Evolutionary conservation across 2,329 filamentous ascomycete genomes (phyloP).

Genomic region (Ophiostoma ips): DNA sequence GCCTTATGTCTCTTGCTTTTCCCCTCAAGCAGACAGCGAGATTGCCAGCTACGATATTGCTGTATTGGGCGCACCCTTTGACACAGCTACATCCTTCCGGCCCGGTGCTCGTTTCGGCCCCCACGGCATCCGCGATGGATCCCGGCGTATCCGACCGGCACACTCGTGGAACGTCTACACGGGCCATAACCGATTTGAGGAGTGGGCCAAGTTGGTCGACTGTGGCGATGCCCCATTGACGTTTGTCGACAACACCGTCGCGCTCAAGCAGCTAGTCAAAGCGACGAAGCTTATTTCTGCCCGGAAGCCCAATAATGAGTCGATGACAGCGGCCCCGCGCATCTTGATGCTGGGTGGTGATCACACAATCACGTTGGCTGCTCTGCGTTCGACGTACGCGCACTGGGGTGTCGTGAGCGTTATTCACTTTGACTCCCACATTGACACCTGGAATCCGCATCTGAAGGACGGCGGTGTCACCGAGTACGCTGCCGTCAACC

Average conservation of each 20-base stretch:
- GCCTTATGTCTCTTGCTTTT: slow-evolving; percentile 44
- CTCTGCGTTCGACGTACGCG: slow-evolving; percentile 43
- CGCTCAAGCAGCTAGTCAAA: slow-evolving; percentile 60
- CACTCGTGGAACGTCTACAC: slow-evolving; percentile 18
- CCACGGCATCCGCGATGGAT: slow-evolving; percentile 17
- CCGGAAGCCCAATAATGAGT: slow-evolving; percentile 27
- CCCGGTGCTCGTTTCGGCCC: slow-evolving; percentile 20
- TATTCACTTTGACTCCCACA: slow-evolving; percentile 46
- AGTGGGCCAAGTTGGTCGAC: slow-evolving; percentile 62
- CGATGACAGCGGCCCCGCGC: slow-evolving; percentile 29
- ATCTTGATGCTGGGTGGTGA: slow-evolving; percentile 52
- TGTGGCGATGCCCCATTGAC: slow-evolving; percentile 69
- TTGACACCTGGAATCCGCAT: slow-evolving; percentile 58
- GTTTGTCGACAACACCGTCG: slow-evolving; percentile 62
- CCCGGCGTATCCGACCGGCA: slow-evolving; percentile 14
- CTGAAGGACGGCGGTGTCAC: slow-evolving; percentile 44
- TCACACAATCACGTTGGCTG: slow-evolving; percentile 49
- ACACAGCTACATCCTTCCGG: slow-evolving; percentile 23
- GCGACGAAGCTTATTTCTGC: slow-evolving; percentile 27
- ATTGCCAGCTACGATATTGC: slow-evolving; percentile 44
- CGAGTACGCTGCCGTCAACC: slow-evolving; percentile 46
- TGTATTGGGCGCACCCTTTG: slow-evolving; percentile 35
- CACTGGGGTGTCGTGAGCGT: slow-evolving; percentile 39
- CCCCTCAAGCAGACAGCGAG: slow-evolving; percentile 25
- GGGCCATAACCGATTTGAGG: slow-evolving; percentile 49